Evolutionary conservation across 2,329 filamentous ascomycete species (phyloP).

Genomic region (Phyllosticta capitalensis): DNA sequence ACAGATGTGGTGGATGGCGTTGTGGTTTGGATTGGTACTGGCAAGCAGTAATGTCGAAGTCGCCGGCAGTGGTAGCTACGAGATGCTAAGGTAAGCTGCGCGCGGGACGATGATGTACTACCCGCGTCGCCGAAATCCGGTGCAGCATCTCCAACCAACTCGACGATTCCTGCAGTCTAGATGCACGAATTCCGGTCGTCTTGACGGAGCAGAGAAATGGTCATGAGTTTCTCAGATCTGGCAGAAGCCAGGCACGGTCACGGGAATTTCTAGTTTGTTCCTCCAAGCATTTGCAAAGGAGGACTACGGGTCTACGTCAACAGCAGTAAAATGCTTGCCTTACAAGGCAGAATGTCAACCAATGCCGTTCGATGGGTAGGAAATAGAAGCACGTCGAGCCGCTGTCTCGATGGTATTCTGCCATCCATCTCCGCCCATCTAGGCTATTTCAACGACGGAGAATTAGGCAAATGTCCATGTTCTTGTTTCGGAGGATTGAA

Average conservation of each 20-base stretch:
- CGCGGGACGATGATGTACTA: not conserved
- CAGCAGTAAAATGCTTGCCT: too few species aligned
- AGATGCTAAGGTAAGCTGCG: not conserved
- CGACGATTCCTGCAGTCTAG: too few species aligned
- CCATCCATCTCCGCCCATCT: not conserved
- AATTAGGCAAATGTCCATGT: not conserved
- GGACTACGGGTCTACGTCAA: too few species aligned
- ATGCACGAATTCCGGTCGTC: too few species aligned
- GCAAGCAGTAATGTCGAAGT: too few species aligned
- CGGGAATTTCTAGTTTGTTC: too few species aligned
- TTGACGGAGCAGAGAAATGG: not conserved
- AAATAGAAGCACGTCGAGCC: not conserved
- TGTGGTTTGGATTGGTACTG: conserved; percentile 1
- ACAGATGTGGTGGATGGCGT: not conserved
- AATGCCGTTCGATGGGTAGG: not conserved
- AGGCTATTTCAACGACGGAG: not conserved
- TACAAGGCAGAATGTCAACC: too few species aligned
- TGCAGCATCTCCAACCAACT: not conserved
- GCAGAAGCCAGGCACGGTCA: too few species aligned
- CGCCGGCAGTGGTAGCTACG: too few species aligned
- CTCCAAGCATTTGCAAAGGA: too few species aligned
- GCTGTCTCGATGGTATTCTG: not conserved
- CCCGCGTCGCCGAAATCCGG: not conserved
- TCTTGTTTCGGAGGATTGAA: not conserved
- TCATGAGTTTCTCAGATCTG: too few species aligned